phyloP scores from a whole-genome alignment of 2,329 filamentous ascomycete species.

The Cercospora sojina region DNA sequence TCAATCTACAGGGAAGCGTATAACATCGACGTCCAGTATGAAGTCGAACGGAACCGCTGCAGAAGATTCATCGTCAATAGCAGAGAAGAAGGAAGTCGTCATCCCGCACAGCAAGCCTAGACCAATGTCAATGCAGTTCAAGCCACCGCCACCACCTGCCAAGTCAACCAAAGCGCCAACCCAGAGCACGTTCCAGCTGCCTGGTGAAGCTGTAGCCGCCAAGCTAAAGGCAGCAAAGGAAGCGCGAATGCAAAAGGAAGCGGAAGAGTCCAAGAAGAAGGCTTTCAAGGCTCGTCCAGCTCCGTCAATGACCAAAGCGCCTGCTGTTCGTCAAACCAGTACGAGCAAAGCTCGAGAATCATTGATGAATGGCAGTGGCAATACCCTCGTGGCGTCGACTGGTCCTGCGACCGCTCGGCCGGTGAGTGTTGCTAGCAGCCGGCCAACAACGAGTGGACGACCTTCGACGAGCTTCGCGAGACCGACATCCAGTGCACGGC shows the following conservation, averaged over 20 bases:
- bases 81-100: conserved; percentile 31
- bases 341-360: conserved; percentile 48
- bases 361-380: conserved; percentile 31
- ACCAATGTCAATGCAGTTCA: conserved; percentile 51
- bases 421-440: conserved; percentile 27
- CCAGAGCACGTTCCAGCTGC: conserved; percentile 51
- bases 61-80: background rate
- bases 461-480: conserved; percentile 1
- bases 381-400: conserved; percentile 5
- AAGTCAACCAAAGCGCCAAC: conserved; percentile 55
- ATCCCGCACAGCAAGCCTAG: conserved; percentile 46
- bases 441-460: conserved; percentile 13
- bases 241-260: conserved; percentile 48
- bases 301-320: conserved; percentile 34
- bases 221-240: conserved; percentile 54
- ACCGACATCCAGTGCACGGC: conserved; percentile 12
- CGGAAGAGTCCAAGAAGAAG: conserved; percentile 39
- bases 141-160: conserved; percentile 46
- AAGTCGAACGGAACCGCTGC: conserved; percentile 9
- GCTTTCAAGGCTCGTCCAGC: conserved; percentile 51
- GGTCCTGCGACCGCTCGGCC: conserved; percentile 23
- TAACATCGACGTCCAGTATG: conserved; percentile 24
- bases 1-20: conserved; percentile 21
- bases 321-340: conserved; percentile 47
- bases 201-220: conserved; percentile 54